Evolutionary conservation across 2,329 filamentous ascomycete genomes (phyloP).

Genomic region (Fusarium musae): DNA sequence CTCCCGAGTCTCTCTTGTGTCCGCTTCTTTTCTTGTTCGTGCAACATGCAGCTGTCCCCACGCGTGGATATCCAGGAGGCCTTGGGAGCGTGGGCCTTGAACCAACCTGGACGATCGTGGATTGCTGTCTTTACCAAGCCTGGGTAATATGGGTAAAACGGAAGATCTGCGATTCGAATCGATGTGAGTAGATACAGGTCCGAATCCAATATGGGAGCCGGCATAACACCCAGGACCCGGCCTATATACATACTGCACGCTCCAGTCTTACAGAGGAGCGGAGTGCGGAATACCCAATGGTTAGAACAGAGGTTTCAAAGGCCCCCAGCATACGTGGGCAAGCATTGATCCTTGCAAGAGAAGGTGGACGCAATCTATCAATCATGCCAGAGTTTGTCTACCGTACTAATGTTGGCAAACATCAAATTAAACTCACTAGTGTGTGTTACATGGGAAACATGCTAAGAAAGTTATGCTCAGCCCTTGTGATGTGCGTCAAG

Average conservation of each 20-base stretch:
- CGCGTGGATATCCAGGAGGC: slow-evolving; percentile 28
- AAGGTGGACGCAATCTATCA: slow-evolving; percentile 6
- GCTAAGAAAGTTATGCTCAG: neutral
- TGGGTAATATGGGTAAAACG: slow-evolving; percentile 16
- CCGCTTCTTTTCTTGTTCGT: slow-evolving; percentile 30
- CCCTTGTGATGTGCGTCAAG: neutral
- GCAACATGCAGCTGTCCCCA: slow-evolving; percentile 40
- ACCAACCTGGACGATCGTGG: slow-evolving; percentile 19
- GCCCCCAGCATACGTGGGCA: slow-evolving; percentile 11
- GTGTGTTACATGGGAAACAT: neutral
- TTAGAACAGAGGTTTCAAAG: slow-evolving; percentile 15
- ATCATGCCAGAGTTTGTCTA: slow-evolving; percentile 7
- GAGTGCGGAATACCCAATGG: slow-evolving; percentile 7
- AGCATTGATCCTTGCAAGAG: slow-evolving; percentile 17
- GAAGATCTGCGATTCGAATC: slow-evolving; percentile 30
- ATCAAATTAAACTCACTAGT: slow-evolving; percentile 15
- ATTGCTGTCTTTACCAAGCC: slow-evolving; percentile 10
- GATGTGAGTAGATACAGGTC: slow-evolving; percentile 12
- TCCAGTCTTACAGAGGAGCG: slow-evolving; percentile 3
- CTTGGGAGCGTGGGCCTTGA: slow-evolving; percentile 22
- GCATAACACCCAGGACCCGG: slow-evolving; percentile 29
- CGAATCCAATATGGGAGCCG: slow-evolving; percentile 3
- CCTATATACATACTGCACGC: slow-evolving; percentile 15
- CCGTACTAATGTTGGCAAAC: neutral
- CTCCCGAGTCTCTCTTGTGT: slow-evolving; percentile 22